These are phyloP conservation scores for Yamadazyma mexicana DNA, from an alignment of 1,139 yeast genomes.

Conservation along the genomic window DNA sequence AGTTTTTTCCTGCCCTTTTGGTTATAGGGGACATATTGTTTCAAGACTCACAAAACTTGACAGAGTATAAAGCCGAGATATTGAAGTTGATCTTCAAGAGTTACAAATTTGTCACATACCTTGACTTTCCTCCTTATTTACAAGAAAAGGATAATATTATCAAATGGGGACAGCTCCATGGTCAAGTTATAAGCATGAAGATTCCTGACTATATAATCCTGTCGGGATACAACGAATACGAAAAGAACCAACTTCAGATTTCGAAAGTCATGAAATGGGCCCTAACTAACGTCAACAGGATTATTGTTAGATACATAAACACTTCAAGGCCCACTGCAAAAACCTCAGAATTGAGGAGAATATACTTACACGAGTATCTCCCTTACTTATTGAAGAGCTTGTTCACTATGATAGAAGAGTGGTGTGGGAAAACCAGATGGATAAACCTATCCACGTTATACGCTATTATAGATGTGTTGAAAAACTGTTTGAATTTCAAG, in stretches of 20 bases:
- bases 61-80: slow-evolving; percentile 67
- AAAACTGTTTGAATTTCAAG: slow-evolving; percentile 68
- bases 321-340: neutral
- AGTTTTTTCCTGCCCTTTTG: slow-evolving; percentile 70
- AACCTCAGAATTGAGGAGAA: neutral
- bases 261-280: slow-evolving; percentile 90
- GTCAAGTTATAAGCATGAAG: slow-evolving; percentile 61
- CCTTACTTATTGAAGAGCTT: slow-evolving; percentile 72
- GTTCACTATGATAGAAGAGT: slow-evolving; percentile 65
- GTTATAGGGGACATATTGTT: slow-evolving; percentile 62
- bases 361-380: slow-evolving; percentile 56
- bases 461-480: slow-evolving; percentile 63
- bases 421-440: slow-evolving; percentile 73
- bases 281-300: slow-evolving; percentile 70
- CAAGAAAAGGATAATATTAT: slow-evolving; percentile 59
- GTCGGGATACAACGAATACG: slow-evolving; percentile 27
- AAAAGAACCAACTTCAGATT: slow-evolving; percentile 37
- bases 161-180: slow-evolving; percentile 80
- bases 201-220: slow-evolving; percentile 50
- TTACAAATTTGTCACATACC: slow-evolving; percentile 79
- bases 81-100: slow-evolving; percentile 72
- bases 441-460: slow-evolving; percentile 65
- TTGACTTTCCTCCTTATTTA: slow-evolving; percentile 71
- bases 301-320: slow-evolving; percentile 72
- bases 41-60: slow-evolving; percentile 33